Evolutionary conservation across 306 rosid genomes (phyloP), one percentile per base, ranked within the genome.

Genomic region (Sechiopsis laciniata): DNA sequence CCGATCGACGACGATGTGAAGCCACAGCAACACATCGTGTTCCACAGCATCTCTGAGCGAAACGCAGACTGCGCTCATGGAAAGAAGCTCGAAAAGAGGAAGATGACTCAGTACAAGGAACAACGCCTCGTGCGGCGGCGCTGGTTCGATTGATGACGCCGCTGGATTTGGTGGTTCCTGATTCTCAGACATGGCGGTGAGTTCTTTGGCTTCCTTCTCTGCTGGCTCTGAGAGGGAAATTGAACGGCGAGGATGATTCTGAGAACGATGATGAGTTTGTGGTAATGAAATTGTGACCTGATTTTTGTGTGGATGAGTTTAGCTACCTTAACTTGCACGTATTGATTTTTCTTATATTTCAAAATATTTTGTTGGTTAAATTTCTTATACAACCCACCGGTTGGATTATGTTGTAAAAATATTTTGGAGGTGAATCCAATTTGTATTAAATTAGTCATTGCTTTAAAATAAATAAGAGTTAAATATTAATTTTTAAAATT

Each of bases 1-100:
- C n/a, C 80, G 63, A 63, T 90, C 77, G 52, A 88, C 86, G 26
- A 80, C 8, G 82, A 88, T 56, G 24, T 84, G 73, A 45, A 86
- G 80, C 97, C 98, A 93, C 52, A 86, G 85, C 56, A 90, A 54
- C 15, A 89, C 80, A 73, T 93, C 94, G 10, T 78, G 75, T 78
- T 79, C 80, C 53, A 87, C 85, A 26, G 87, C 89, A 58, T 90
- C 88, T 55, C 90, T 83, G 2, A 93, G 81, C 26, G 86, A 80
- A 9, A 12, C 75, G 80, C 96, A 90, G 45, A 86, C 89, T 66
- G 75, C 77, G 61, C 86, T 82, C 82, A 85, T 77, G 80, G 85
- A 57, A n/a, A 90, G 78, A 78, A 90, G 80, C 87, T 90, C 90
- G 52, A 78, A 76, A 3, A 87, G 76, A n/a, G 86, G 85, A 74